phyloP scores from a whole-genome alignment of 495 filamentous ascomycete species.

The Penicillium soppii region DNA sequence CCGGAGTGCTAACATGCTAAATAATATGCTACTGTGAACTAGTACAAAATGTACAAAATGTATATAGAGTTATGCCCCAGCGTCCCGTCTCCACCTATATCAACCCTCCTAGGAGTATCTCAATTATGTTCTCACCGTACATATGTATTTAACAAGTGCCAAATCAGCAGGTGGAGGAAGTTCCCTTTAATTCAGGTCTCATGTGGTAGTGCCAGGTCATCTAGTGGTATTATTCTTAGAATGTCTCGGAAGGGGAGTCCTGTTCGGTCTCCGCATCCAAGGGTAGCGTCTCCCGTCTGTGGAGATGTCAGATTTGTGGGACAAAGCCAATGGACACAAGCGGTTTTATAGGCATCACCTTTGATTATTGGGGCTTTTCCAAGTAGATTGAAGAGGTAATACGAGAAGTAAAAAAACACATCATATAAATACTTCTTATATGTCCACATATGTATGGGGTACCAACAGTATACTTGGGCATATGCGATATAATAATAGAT shows the following conservation, averaged over 20 bases:
- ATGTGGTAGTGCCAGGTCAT: constrained; percentile 1
- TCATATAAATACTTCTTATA: neutral
- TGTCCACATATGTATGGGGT: neutral
- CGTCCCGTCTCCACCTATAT: constrained; percentile 13
- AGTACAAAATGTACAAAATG: neutral
- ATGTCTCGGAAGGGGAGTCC: constrained; percentile 4
- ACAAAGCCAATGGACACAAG: neutral
- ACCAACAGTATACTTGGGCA: neutral
- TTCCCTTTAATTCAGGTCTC: neutral
- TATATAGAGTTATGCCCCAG: constrained; percentile 6
- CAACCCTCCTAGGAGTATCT: neutral
- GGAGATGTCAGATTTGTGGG: constrained; percentile 2
- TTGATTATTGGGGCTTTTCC: neutral
- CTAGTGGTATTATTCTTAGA: neutral
- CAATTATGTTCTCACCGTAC: neutral
- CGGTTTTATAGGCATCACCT: neutral
- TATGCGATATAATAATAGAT: neutral
- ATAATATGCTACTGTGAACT: too few species aligned
- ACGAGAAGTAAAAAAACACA: constrained; percentile 1
- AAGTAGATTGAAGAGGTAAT: neutral
- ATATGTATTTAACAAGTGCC: neutral
- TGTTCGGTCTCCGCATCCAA: neutral
- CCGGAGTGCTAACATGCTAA: neutral
- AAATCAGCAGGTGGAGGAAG: neutral
- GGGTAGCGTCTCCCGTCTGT: too few species aligned